A percentile compares a stretch with the other conserved stretches of the same genome.
Evolutionary conservation across 2,329 filamentous ascomycete genomes (phyloP).

Genomic region (Hypoxylon sp.): DNA sequence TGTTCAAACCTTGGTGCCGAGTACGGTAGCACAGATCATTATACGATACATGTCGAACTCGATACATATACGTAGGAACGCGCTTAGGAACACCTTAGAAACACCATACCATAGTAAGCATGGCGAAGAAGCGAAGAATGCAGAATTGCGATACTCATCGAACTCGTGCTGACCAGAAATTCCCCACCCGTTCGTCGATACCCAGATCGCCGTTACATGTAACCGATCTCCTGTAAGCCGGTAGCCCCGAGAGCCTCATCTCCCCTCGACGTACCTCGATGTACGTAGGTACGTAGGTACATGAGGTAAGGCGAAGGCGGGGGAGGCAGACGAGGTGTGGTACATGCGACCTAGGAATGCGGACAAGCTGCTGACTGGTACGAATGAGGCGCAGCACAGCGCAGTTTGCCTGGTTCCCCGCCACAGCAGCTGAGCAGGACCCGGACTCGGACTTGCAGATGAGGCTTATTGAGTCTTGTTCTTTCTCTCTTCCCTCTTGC

Average conservation of each 20-base stretch:
- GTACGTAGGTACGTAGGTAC: too few species aligned
- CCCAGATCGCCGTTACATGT: conserved; percentile 4
- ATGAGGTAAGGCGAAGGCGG: not conserved
- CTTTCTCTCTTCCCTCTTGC: not conserved
- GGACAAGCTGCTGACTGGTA: too few species aligned
- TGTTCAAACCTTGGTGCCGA: not conserved
- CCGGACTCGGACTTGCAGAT: too few species aligned
- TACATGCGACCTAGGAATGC: too few species aligned
- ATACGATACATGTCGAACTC: not conserved
- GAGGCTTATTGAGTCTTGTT: not conserved
- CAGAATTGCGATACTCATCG: conserved; percentile 2
- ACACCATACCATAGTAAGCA: too few species aligned
- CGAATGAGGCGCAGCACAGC: conserved; percentile 17
- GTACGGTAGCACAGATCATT: not conserved
- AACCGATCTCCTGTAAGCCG: not conserved
- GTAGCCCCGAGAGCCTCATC: conserved; percentile 8
- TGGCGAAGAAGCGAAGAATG: too few species aligned
- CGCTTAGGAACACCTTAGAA: not conserved
- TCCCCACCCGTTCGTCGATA: conserved; percentile 24
- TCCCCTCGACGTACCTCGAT: too few species aligned
- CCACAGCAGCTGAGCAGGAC: conserved; percentile 1
- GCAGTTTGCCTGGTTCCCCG: not conserved
- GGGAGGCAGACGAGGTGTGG: not conserved
- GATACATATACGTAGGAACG: too few species aligned
- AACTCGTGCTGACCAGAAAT: conserved; percentile 2